Percentiles rank a stretch among this genome's conserved stretches.
phyloP scores from a whole-genome alignment of 2,329 filamentous ascomycete species.

The Lachnellula suecica region DNA sequence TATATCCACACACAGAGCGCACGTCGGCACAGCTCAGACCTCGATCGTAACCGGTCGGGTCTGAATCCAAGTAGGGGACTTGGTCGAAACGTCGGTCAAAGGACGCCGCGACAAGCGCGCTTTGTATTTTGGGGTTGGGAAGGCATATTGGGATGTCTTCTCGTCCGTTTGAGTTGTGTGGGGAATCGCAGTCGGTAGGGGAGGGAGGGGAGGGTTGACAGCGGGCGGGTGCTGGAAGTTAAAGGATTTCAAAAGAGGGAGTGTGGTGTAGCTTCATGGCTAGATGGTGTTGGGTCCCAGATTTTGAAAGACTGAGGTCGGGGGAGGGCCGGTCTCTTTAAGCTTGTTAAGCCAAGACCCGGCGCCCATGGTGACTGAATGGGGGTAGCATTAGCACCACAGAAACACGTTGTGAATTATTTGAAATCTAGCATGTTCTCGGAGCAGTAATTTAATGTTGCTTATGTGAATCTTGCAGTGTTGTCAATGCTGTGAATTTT shows the following conservation, averaged over 20 bases:
- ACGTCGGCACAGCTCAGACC: background rate
- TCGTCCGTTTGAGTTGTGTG: background rate
- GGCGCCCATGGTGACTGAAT: too few species aligned
- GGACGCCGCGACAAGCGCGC: conserved; percentile 12
- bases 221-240: background rate
- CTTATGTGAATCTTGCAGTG: too few species aligned
- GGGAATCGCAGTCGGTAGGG: background rate
- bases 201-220: background rate
- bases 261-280: conserved; percentile 2
- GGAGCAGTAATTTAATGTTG: too few species aligned
- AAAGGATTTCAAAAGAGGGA: background rate
- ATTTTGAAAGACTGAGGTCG: background rate
- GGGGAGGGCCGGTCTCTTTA: background rate
- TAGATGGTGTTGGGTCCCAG: conserved; percentile 1
- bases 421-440: too few species aligned
- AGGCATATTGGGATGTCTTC: conserved; percentile 20
- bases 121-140: conserved; percentile 15
- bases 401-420: too few species aligned
- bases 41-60: background rate
- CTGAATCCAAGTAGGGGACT: background rate
- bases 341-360: background rate
- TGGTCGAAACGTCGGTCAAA: conserved; percentile 15
- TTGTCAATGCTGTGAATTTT: too few species aligned
- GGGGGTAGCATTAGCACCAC: too few species aligned
- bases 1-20: background rate